Conservation (phyloP, 2,329 filamentous ascomycete species). For the Kalaharituber pfeilii region DNA sequence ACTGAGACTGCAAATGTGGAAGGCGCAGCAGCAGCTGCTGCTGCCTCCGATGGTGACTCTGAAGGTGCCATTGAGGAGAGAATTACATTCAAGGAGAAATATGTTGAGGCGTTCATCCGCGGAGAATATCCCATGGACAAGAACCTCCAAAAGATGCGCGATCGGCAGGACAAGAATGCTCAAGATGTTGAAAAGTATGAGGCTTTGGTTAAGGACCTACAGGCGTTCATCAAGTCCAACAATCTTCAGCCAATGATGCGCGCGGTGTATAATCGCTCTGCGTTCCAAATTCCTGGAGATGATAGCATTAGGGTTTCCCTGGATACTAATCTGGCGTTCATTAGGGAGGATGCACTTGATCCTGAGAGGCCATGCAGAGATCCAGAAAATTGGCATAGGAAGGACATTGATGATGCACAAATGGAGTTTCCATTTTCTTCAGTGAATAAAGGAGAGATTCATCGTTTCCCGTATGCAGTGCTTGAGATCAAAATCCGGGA, state of each 20-base stretch:
- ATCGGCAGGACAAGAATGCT: conserved; percentile 50
- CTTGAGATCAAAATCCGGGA: conserved; percentile 82
- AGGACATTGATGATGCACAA: conserved; percentile 65
- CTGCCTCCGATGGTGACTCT: conserved; percentile 35
- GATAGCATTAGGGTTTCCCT: conserved; percentile 80
- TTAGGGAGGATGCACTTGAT: conserved; percentile 63
- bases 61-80: conserved; percentile 30
- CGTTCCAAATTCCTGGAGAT: conserved; percentile 90
- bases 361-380: conserved; percentile 71
- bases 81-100: conserved; percentile 79
- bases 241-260: conserved; percentile 69
- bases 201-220: conserved; percentile 55
- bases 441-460: conserved; percentile 80
- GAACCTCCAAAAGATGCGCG: conserved; percentile 63
- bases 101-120: conserved; percentile 69
- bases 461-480: conserved; percentile 74
- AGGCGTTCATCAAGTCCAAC: conserved; percentile 59
- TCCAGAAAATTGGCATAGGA: conserved; percentile 74
- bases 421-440: conserved; percentile 77
- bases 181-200: conserved; percentile 53
- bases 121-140: conserved; percentile 88
- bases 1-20: background rate
- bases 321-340: conserved; percentile 80
- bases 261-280: conserved; percentile 84
- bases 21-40: conserved; percentile 53